Evolutionary conservation across 2,329 filamentous ascomycete genomes (phyloP).

Genomic region (Claviceps humidiphila): DNA sequence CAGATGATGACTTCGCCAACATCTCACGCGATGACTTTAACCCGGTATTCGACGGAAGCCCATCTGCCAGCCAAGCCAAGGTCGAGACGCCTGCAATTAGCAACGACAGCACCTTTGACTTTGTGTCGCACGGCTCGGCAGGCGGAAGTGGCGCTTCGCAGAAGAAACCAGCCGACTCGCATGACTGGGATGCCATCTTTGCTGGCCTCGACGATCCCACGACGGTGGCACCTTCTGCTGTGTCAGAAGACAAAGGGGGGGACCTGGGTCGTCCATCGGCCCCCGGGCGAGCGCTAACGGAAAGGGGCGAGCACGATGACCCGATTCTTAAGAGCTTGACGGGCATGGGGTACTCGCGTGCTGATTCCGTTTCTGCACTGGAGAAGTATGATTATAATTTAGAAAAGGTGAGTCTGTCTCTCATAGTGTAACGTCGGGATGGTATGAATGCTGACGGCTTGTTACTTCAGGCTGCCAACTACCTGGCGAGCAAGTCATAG

Average conservation of each 20-base stretch:
- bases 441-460: too few species aligned
- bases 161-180: constrained; percentile 33
- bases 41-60: constrained; percentile 63
- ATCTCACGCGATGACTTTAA: constrained; percentile 70
- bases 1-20: constrained; percentile 67
- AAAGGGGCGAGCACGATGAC: constrained; percentile 73
- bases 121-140: constrained; percentile 29
- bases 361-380: constrained; percentile 62
- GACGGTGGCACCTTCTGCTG: constrained; percentile 14
- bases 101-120: constrained; percentile 46
- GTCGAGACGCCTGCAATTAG: constrained; percentile 38
- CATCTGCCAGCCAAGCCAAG: constrained; percentile 40
- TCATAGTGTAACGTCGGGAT: not conserved
- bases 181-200: constrained; percentile 96
- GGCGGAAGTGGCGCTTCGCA: constrained; percentile 21
- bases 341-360: constrained; percentile 72
- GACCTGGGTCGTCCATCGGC: constrained; percentile 13
- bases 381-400: constrained; percentile 96
- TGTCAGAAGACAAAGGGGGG: not conserved
- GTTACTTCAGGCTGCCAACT: constrained; percentile 35
- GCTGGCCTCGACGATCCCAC: constrained; percentile 55
- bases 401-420: constrained; percentile 59
- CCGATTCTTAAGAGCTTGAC: constrained; percentile 82
- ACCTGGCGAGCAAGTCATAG: constrained; percentile 41
- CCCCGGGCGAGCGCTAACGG: constrained; percentile 54